Evolutionary conservation across 176 grass and related monocot species (phyloP).

Genomic region (Aegilops umbellulata): DNA sequence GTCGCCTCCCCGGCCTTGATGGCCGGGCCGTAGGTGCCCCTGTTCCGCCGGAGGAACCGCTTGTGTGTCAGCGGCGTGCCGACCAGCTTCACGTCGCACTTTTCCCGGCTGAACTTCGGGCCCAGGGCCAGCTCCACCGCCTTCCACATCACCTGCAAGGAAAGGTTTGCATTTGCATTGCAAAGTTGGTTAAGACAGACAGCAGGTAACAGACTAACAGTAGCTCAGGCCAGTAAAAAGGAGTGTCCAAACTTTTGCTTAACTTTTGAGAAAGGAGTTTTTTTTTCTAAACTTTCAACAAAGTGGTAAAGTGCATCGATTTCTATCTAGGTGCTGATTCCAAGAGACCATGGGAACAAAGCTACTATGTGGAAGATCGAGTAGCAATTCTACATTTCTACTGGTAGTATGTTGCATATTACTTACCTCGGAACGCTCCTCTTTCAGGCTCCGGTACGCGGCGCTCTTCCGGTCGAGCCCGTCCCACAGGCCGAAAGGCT

Average conservation of each 20-base stretch:
- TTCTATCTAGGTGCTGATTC: neutral
- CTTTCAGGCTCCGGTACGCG: constrained; percentile 74
- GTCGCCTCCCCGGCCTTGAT: constrained; percentile 89
- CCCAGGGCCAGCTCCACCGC: constrained; percentile 80
- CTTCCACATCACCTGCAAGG: constrained; percentile 84
- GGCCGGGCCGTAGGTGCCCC: constrained; percentile 92
- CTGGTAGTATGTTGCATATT: neutral
- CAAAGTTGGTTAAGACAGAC: constrained; percentile 2
- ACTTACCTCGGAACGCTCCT: constrained; percentile 83
- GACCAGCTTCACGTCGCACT: constrained; percentile 79
- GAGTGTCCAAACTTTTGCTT: neutral
- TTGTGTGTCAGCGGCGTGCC: constrained; percentile 82
- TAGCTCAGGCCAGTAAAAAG: constrained; percentile 7
- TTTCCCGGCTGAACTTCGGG: constrained; percentile 68
- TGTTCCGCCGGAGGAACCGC: constrained; percentile 82
- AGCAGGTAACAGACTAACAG: neutral
- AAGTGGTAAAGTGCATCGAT: neutral
- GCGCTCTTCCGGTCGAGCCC: constrained; percentile 71
- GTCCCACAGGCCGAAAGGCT: constrained; percentile 88
- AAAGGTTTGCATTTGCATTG: constrained; percentile 19
- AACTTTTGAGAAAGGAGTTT: neutral
- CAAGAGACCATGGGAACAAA: neutral
- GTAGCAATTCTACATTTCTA: neutral
- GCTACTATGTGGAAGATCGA: neutral
- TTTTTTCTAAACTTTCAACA: constrained; percentile 29